Evolutionary conservation across 75 land plant genomes (phyloP).

Genomic region (Cunninghamia lanceolata): DNA sequence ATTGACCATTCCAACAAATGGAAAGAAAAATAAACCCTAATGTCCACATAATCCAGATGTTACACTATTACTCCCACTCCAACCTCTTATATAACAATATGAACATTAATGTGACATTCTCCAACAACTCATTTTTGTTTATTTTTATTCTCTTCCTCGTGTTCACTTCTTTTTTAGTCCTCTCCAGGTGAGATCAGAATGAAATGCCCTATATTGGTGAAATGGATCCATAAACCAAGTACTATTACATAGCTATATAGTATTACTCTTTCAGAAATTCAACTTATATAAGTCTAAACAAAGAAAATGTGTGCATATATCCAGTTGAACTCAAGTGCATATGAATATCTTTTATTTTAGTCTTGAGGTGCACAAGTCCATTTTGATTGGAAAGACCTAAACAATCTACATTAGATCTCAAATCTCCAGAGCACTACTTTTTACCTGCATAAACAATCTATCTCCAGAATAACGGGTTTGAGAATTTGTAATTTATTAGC

Average conservation of each 20-base stretch:
- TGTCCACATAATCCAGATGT: no score
- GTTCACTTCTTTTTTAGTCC: no score
- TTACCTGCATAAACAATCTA: neutral
- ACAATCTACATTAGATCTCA: no score
- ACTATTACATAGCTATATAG: neutral
- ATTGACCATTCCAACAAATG: neutral
- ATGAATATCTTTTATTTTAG: no score
- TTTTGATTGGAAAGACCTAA: no score
- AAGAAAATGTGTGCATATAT: neutral
- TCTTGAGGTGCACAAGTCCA: no score
- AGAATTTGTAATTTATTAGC: neutral
- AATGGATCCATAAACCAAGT: neutral
- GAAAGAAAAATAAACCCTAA: no score
- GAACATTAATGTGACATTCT: neutral
- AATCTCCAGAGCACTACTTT: neutral
- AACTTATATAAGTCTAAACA: no score
- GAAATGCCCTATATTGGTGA: neutral
- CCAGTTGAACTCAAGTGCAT: no score
- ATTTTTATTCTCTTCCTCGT: no score
- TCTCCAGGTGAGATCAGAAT: neutral
- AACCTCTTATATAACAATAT: neutral
- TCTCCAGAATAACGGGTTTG: neutral
- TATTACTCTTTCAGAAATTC: no score
- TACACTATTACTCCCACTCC: no score
- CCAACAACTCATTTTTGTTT: neutral